These are phyloP conservation scores for Aspergillus ochraceus DNA, from an alignment of 2,329 filamentous ascomycete genomes.

Conservation along the genomic window DNA sequence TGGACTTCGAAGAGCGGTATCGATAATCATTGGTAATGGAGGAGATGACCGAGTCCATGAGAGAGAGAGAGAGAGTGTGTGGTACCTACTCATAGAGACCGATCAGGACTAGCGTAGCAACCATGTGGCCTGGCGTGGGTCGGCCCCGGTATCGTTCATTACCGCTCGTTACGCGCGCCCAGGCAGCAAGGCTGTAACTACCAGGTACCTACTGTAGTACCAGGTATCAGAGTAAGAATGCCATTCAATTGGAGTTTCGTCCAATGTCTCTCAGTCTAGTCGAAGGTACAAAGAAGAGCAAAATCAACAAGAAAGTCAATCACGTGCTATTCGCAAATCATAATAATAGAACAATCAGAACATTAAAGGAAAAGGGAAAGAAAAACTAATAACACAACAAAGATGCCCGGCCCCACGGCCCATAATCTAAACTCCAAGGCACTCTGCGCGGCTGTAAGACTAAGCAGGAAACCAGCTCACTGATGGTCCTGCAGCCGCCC, in stretches of 20 bases:
- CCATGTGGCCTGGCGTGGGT: neutral
- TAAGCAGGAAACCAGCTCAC: slow-evolving; percentile 10
- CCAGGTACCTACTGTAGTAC: neutral
- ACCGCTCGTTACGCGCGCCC: neutral
- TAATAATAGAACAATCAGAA: neutral
- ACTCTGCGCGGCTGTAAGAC: slow-evolving; percentile 10
- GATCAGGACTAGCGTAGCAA: neutral
- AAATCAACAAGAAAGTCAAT: neutral
- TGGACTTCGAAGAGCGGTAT: too few relatives aligned
- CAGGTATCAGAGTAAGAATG: neutral
- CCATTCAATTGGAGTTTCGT: neutral
- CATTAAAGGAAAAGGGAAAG: neutral
- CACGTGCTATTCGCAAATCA: neutral
- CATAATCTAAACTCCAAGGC: slow-evolving; percentile 12
- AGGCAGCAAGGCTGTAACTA: neutral
- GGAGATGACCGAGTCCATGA: too few relatives aligned
- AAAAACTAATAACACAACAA: neutral
- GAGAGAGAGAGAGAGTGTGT: too few relatives aligned
- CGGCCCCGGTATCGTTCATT: neutral
- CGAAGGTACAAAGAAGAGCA: neutral
- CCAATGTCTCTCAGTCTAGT: neutral
- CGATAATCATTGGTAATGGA: neutral
- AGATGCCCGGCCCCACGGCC: slow-evolving; percentile 4
- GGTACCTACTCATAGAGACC: too few relatives aligned
- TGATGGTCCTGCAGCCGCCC: slow-evolving; percentile 11